Percentiles rank a stretch among this genome's conserved stretches.
Conservation (phyloP, 2,329 filamentous ascomycete species). For the Ophiostoma perfectum region DNA sequence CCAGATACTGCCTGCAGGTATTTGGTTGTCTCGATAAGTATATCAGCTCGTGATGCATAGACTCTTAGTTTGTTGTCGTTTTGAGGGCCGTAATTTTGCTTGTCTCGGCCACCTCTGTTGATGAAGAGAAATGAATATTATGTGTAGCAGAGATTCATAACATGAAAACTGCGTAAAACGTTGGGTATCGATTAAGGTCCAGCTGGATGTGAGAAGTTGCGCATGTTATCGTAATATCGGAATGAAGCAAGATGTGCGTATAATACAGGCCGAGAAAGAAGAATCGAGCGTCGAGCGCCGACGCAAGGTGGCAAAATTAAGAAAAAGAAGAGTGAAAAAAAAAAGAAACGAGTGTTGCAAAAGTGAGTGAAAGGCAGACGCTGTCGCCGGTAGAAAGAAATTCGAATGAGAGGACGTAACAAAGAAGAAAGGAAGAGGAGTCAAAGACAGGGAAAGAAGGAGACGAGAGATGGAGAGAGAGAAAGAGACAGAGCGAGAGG, state of each 20-base stretch:
- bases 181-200: slow-evolving; percentile 11
- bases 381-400: not conserved
- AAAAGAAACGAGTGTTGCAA: slow-evolving; percentile 8
- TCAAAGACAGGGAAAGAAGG: not conserved
- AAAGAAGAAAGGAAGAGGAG: not conserved
- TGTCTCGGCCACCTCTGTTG: not conserved
- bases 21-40: not conserved
- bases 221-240: not conserved
- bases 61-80: not conserved
- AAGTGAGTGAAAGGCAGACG: slow-evolving; percentile 10
- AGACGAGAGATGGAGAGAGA: not conserved
- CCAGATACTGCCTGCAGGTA: slow-evolving; percentile 3
- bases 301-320: slow-evolving; percentile 1
- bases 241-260: slow-evolving; percentile 3
- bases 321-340: not conserved
- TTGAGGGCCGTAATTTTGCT: not conserved
- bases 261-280: not conserved
- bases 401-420: not conserved
- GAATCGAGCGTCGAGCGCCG: not conserved
- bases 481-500: not conserved
- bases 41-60: not conserved
- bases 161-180: not conserved
- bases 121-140: not conserved
- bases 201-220: not conserved
- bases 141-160: not conserved